phyloP scores from a whole-genome alignment of 140 eudicot species.

The Oenanthe javanica region DNA sequence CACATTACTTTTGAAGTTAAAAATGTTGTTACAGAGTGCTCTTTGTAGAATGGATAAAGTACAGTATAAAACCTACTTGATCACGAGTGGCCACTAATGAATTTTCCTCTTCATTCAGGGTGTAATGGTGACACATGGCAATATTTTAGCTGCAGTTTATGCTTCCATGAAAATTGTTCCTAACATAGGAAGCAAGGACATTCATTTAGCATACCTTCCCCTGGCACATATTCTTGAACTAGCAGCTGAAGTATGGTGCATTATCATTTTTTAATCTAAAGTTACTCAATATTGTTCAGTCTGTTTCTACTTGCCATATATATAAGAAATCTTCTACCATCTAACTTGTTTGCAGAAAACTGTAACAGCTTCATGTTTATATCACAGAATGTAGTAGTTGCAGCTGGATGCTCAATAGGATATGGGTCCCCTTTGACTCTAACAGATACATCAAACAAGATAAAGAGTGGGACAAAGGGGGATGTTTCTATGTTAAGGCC shows the following conservation, averaged over 20 bases:
- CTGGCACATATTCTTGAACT: constrained; percentile 96
- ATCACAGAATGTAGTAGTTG: constrained; percentile 63
- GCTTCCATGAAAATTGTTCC: constrained; percentile 95
- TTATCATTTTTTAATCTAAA: not conserved
- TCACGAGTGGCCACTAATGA: not conserved
- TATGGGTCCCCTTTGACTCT: constrained; percentile 92
- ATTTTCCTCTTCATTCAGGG: constrained; percentile 39
- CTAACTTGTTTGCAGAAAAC: constrained; percentile 12
- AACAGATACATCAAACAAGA: constrained; percentile 91
- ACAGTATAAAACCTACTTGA: not conserved
- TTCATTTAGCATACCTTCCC: constrained; percentile 89
- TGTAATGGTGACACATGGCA: constrained; percentile 95
- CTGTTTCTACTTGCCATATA: not conserved
- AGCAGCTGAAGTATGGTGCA: constrained; percentile 75
- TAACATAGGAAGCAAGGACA: constrained; percentile 62
- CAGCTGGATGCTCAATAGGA: constrained; percentile 79
- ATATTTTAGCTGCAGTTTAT: constrained; percentile 76
- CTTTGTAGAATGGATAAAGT: not conserved
- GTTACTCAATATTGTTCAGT: not conserved
- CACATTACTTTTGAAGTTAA: not conserved
- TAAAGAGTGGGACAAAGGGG: constrained; percentile 84
- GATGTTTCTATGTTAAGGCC: constrained; percentile 79
- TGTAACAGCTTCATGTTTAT: constrained; percentile 3
- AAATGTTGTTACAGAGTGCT: not conserved
- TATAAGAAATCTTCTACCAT: not conserved